phyloP scores from a whole-genome alignment of 2,329 filamentous ascomycete species.

The Aspergillus amoenus region DNA sequence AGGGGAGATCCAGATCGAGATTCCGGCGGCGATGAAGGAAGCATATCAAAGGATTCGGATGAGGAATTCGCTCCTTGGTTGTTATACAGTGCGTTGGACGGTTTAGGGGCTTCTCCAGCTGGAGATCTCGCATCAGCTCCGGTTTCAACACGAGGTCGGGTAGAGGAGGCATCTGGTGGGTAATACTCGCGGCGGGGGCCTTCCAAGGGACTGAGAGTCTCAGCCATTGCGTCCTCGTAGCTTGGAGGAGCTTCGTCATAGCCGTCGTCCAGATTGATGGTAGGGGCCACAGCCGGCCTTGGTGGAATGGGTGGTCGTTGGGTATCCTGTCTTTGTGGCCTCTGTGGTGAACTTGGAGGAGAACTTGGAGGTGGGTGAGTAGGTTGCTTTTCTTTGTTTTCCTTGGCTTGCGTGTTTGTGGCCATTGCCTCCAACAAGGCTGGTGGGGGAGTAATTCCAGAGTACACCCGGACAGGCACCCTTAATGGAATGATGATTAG shows the following conservation, averaged over 20 bases:
- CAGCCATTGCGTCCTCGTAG: slow-evolving; percentile 90
- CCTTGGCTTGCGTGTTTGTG: slow-evolving; percentile 26
- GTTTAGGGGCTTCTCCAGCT: slow-evolving; percentile 32
- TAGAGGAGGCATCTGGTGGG: slow-evolving; percentile 39
- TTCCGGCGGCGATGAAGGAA: slow-evolving; percentile 37
- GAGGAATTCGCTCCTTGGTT: slow-evolving; percentile 28
- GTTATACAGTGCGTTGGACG: slow-evolving; percentile 20
- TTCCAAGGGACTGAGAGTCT: slow-evolving; percentile 71
- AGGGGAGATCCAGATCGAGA: slow-evolving; percentile 35
- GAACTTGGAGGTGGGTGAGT: slow-evolving; percentile 18
- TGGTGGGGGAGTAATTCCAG: slow-evolving; percentile 78
- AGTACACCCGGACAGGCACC: slow-evolving; percentile 78
- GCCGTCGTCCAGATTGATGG: slow-evolving; percentile 22
- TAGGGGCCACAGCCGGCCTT: slow-evolving; percentile 31
- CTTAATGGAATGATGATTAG: slow-evolving; percentile 74
- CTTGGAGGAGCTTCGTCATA: slow-evolving; percentile 82
- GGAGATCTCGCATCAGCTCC: slow-evolving; percentile 40
- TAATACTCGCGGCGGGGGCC: slow-evolving; percentile 60
- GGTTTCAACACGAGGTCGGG: slow-evolving; percentile 28
- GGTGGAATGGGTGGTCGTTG: slow-evolving; percentile 43
- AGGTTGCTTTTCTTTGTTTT: slow-evolving; percentile 21
- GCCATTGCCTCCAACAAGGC: slow-evolving; percentile 69
- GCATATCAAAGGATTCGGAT: slow-evolving; percentile 41
- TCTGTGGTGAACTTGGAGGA: no score
- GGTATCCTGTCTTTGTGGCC: slow-evolving; percentile 21